Conservation (phyloP, 768 basidiomycete species). For the Gyrodon lividus region DNA sequence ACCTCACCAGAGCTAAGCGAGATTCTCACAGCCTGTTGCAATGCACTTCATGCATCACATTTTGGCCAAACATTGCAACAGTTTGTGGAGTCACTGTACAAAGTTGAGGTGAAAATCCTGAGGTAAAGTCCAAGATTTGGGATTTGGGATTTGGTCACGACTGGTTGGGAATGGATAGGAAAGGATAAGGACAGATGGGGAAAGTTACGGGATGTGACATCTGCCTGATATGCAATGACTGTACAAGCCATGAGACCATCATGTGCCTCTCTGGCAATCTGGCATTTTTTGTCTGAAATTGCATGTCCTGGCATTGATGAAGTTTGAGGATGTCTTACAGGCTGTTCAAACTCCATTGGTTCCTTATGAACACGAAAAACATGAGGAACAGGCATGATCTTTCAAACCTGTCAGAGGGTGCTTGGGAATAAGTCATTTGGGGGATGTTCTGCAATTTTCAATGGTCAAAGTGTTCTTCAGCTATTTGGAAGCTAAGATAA, state of each 20-base stretch:
- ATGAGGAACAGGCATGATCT: not conserved
- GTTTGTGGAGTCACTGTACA: no score
- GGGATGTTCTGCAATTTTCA: not conserved
- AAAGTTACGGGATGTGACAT: no score
- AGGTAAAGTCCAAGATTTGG: no score
- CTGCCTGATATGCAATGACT: not conserved
- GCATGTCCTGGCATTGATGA: not conserved
- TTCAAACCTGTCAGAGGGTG: not conserved
- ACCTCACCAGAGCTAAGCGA: no score
- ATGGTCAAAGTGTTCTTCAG: not conserved
- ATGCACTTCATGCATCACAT: no score
- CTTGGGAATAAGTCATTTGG: not conserved
- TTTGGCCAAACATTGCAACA: no score
- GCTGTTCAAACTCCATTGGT: not conserved
- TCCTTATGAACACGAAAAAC: not conserved
- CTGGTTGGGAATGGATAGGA: no score
- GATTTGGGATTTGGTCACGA: no score
- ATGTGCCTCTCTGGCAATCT: conserved; percentile 14
- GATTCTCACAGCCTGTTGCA: no score
- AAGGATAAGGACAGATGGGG: no score
- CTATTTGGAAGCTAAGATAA: not conserved
- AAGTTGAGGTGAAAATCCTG: no score
- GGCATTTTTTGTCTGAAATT: conserved; percentile 15
- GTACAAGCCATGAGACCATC: conserved; percentile 2
- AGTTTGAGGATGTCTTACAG: not conserved